A percentile compares a stretch with the other conserved stretches of the same genome.
Evolutionary conservation across 768 basidiomycete species (phyloP).

Genomic region (Suillus plorans): DNA sequence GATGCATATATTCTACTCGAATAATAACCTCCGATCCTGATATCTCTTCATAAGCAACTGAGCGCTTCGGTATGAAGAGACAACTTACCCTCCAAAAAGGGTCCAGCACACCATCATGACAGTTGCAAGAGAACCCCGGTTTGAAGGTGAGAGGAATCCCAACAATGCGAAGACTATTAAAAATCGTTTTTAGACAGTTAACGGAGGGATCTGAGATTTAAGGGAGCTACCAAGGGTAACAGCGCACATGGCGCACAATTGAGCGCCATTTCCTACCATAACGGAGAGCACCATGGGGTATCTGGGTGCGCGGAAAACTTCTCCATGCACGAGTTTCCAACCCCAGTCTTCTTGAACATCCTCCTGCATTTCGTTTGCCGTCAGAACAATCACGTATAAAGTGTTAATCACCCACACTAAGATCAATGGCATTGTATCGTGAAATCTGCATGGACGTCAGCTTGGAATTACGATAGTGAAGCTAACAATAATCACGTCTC

Average conservation of each 20-base stretch:
- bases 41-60: slow-evolving; percentile 10
- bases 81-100: slow-evolving; percentile 75
- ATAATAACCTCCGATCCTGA: slow-evolving; percentile 84
- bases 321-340: slow-evolving; percentile 97
- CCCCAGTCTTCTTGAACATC: slow-evolving; percentile 98
- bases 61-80: background rate
- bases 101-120: slow-evolving; percentile 76
- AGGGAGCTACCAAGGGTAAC: slow-evolving; percentile 73
- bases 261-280: slow-evolving; percentile 83
- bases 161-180: slow-evolving; percentile 80
- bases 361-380: slow-evolving; percentile 48
- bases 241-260: slow-evolving; percentile 81
- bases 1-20: slow-evolving; percentile 82
- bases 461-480: slow-evolving; percentile 14
- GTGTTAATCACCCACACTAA: slow-evolving; percentile 57
- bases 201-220: background rate
- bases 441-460: slow-evolving; percentile 54
- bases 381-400: slow-evolving; percentile 3
- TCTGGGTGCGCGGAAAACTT: slow-evolving; percentile 86
- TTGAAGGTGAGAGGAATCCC: slow-evolving; percentile 94
- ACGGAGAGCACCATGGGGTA: slow-evolving; percentile 78
- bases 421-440: slow-evolving; percentile 93
- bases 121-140: slow-evolving; percentile 90
- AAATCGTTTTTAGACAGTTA: slow-evolving; percentile 8
- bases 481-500: slow-evolving; percentile 60